phyloP scores from a whole-genome alignment of 352 stramenopile species.

The Phytophthora pinifolia region DNA sequence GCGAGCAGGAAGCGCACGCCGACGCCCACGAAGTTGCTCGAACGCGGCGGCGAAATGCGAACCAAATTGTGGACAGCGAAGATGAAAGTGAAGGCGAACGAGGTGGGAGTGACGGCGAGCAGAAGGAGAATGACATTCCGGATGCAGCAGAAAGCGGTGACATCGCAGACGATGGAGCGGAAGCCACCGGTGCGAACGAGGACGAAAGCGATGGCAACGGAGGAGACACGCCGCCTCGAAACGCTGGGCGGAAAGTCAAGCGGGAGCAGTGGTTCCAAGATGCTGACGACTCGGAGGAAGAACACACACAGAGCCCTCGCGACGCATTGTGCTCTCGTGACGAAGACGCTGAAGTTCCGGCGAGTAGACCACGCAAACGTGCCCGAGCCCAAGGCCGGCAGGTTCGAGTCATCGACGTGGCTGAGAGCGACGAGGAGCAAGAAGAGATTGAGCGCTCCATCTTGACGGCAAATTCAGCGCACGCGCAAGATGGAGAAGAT shows the following conservation, averaged over 20 bases:
- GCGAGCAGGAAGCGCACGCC: conserved; percentile 14
- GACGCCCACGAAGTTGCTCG: conserved; percentile 11
- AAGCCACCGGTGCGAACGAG: conserved; percentile 22
- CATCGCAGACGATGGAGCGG: conserved; percentile 2
- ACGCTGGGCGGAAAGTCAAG: conserved; percentile 17
- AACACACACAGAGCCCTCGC: conserved; percentile 9
- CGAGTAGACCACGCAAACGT: conserved; percentile 22
- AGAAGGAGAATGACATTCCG: conserved; percentile 8
- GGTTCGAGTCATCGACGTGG: conserved; percentile 33
- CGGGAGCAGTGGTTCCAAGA: conserved; percentile 29
- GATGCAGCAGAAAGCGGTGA: conserved; percentile 11
- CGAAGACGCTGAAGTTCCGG: not conserved
- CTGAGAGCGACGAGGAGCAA: conserved; percentile 37
- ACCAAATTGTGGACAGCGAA: conserved; percentile 42
- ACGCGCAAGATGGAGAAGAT: conserved; percentile 12
- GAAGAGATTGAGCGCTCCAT: conserved; percentile 28
- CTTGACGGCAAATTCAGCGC: not conserved
- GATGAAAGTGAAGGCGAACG: conserved; percentile 23
- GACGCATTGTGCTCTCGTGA: conserved; percentile 3
- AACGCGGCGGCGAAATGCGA: conserved; percentile 29
- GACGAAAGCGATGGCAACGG: conserved; percentile 23
- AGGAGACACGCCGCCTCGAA: not conserved
- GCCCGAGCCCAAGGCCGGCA: conserved; percentile 16
- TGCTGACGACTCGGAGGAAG: conserved; percentile 34
- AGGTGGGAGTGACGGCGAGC: conserved; percentile 19